These are phyloP conservation scores for Globisporangium echinulatum DNA, from an alignment of 352 stramenopile genomes.

Conservation along the genomic window DNA sequence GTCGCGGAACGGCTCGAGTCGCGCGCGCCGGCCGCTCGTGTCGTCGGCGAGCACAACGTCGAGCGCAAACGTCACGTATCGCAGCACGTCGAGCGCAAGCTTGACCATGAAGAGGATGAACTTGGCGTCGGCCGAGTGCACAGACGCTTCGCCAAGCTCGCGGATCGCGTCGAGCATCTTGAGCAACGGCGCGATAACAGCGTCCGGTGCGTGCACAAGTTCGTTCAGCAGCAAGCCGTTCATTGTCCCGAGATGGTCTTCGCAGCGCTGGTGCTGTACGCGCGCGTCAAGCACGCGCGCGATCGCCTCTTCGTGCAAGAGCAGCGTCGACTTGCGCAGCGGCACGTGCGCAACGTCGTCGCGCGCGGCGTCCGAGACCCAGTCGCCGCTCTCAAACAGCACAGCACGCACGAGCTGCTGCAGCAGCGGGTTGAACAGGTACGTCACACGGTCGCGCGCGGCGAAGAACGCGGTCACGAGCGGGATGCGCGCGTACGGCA, in stretches of 20 bases:
- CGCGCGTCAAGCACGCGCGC: conserved; percentile 66
- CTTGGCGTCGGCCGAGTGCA: conserved; percentile 75
- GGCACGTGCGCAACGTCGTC: conserved; percentile 74
- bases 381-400: conserved; percentile 87
- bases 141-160: conserved; percentile 72
- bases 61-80: conserved; percentile 73
- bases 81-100: conserved; percentile 67
- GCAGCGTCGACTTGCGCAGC: conserved; percentile 73
- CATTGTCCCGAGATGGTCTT: conserved; percentile 92
- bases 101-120: conserved; percentile 89
- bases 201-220: conserved; percentile 93
- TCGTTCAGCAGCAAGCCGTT: conserved; percentile 98
- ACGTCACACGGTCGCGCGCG: conserved; percentile 83
- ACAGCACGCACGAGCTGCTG: conserved; percentile 82
- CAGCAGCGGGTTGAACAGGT: conserved; percentile 81
- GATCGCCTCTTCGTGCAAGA: conserved; percentile 77
- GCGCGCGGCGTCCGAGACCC: conserved; percentile 53
- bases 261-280: conserved; percentile 72
- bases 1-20: conserved; percentile 47
- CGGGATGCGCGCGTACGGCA: conserved; percentile 97
- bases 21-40: conserved; percentile 26
- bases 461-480: conserved; percentile 97
- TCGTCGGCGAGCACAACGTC: conserved; percentile 31
- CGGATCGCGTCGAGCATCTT: conserved; percentile 79
- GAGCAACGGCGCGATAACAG: conserved; percentile 61